Evolutionary conservation across 1,284 basidiomycete genomes (phyloP), one percentile per base, ranked within the genome.

Genomic region (Fomitopsis schrenkii): DNA sequence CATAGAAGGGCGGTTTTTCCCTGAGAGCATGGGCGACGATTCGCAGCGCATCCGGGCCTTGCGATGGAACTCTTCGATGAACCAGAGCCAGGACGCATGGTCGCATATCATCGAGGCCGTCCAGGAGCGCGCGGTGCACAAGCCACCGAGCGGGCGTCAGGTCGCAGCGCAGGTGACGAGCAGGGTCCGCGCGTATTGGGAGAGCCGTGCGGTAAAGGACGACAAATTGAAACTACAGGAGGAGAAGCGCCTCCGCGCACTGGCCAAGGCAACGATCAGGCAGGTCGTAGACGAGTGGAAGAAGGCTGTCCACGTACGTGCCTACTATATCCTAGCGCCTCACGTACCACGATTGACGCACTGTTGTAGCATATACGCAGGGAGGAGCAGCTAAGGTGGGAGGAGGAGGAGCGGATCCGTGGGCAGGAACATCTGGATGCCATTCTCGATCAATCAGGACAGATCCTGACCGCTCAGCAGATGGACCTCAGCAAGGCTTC

Each of bases 371-470:
- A 94, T 70, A 83, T 96, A 17, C 84, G 91, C 6, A 88, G 92
- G 55, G 82, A 88, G 63, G 81, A 87, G 62, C 78, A 87, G 33
- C 77, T 81, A 14, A 77, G 79, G 60, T 77, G 81, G 57, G 83
- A 85, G 65, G 83, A 78, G 17, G 89, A 93, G 70, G 84, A 88
- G 66, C 84, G 86, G 64, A 80, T 85, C 22, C 75, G 83, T 12
- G 90, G 90, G 0, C 91, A 91, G 63, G 87, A 91, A 67, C 95
- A 97, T 76, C 81, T 98, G 30, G 92, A 95, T 72, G 93, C 90
- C 3, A 94, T 98, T 66, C 79, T 98, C 42, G 86, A 95, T 73
- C 90, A 97, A 70, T 97, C 94, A 46, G 93, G 93, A 0, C 88
- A 91, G 58, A 87, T 97, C 67, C 79, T 98, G 61, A 89, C 93